Percentiles rank a stretch among this genome's conserved stretches.
phyloP scores from a whole-genome alignment of 805 yeast genomes.

The Nakazawaea wickerhamii region DNA sequence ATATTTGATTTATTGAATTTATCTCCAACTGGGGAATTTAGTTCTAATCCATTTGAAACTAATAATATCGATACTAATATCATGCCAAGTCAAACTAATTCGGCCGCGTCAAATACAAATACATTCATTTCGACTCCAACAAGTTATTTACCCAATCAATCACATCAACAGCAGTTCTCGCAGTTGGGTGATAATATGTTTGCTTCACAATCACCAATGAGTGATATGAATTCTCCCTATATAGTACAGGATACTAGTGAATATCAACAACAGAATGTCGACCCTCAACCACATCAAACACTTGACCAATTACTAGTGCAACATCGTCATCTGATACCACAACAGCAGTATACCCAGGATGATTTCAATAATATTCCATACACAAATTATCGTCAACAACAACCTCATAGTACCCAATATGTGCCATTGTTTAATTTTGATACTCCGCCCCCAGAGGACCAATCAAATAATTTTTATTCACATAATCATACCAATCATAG shows the following conservation, averaged over 20 bases:
- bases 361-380: background rate
- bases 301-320: background rate
- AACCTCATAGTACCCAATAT: background rate
- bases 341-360: background rate
- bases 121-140: background rate
- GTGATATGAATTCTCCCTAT: slow-evolving; percentile 7
- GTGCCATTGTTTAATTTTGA: slow-evolving; percentile 6
- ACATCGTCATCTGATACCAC: background rate
- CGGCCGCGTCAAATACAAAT: background rate
- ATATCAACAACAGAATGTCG: background rate
- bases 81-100: background rate
- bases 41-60: background rate
- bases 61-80: background rate
- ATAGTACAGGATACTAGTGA: slow-evolving; percentile 2
- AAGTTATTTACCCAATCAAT: background rate
- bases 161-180: background rate
- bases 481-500: slow-evolving; percentile 1
- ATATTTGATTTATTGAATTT: slow-evolving; percentile 8
- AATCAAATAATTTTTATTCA: slow-evolving; percentile 6
- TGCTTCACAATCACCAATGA: slow-evolving; percentile 4
- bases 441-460: slow-evolving; percentile 1
- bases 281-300: background rate
- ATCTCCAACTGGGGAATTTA: slow-evolving; percentile 6
- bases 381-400: background rate
- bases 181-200: background rate